Percentiles rank a stretch among this genome's conserved stretches.
phyloP scores from a whole-genome alignment of 164 flowering plant species.

The Protea cynaroides region DNA sequence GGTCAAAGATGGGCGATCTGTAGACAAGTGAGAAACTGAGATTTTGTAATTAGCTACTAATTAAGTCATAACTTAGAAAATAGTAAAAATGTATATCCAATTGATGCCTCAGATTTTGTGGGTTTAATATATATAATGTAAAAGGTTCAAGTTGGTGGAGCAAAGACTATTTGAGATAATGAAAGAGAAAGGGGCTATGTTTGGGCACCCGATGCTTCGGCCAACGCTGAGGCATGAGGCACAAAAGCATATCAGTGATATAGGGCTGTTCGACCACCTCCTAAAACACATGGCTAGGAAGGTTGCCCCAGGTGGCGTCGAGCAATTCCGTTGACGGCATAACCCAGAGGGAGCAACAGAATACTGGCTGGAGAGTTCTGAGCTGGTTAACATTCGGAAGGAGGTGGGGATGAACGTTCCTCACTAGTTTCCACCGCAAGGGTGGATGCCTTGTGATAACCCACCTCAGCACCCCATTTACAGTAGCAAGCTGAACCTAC shows the following conservation, averaged over 20 bases:
- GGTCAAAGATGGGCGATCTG: constrained; percentile 68
- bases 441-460: constrained; percentile 71
- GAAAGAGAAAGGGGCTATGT: constrained; percentile 57
- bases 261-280: constrained; percentile 83
- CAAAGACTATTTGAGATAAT: constrained; percentile 55
- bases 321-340: constrained; percentile 71
- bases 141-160: constrained; percentile 77
- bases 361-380: constrained; percentile 84
- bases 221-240: constrained; percentile 63
- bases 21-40: constrained; percentile 45
- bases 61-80: no score
- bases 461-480: constrained; percentile 54
- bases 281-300: constrained; percentile 89
- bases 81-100: no score
- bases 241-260: constrained; percentile 80
- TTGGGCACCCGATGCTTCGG: constrained; percentile 59
- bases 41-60: no score
- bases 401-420: constrained; percentile 80
- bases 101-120: no score
- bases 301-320: constrained; percentile 57
- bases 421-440: constrained; percentile 87
- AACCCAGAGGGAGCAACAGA: constrained; percentile 92
- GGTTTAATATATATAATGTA: neutral
- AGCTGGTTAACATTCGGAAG: constrained; percentile 49
- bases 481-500: constrained; percentile 45